Percentiles rank a stretch among this genome's conserved stretches.
Conservation (phyloP, 2,329 filamentous ascomycete species). For the Fusarium anguioides region DNA sequence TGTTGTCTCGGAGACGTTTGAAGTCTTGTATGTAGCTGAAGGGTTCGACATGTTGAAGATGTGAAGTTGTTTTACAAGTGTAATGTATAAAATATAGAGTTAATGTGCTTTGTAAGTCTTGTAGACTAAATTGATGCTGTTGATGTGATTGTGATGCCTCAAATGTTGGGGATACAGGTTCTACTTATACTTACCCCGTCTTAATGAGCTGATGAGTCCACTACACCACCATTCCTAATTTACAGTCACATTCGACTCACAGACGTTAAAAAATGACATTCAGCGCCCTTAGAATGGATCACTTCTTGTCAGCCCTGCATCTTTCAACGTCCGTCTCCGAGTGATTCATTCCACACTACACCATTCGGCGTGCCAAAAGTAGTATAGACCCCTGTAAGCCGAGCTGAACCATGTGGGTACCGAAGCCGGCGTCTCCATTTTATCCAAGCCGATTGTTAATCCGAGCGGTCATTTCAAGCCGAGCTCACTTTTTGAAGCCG, state of each 20-base stretch:
- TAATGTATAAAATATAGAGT: background rate
- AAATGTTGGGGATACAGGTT: background rate
- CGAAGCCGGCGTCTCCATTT: background rate
- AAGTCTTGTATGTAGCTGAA: conserved; percentile 32
- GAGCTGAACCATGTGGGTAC: conserved; percentile 29
- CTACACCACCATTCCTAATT: conserved; percentile 1
- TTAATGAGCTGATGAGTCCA: background rate
- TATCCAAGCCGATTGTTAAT: conserved; percentile 8
- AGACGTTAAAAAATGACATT: background rate
- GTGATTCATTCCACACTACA: conserved; percentile 34
- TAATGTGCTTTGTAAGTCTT: background rate
- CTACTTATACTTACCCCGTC: conserved; percentile 37
- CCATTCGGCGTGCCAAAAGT: conserved; percentile 14
- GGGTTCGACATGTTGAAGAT: conserved; percentile 32
- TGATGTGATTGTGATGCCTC: background rate
- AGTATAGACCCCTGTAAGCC: conserved; percentile 27
- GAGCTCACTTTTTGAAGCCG: background rate
- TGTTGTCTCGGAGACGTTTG: conserved; percentile 42
- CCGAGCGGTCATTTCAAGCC: background rate
- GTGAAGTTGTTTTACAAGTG: background rate
- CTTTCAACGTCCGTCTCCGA: conserved; percentile 17
- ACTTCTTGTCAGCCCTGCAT: conserved; percentile 35
- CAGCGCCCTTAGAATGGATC: conserved; percentile 30
- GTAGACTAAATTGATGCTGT: background rate
- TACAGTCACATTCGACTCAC: conserved; percentile 35